These are phyloP conservation scores for Blastobotrys elegans DNA, from an alignment of 1,139 yeast species.

Conservation along the genomic window DNA sequence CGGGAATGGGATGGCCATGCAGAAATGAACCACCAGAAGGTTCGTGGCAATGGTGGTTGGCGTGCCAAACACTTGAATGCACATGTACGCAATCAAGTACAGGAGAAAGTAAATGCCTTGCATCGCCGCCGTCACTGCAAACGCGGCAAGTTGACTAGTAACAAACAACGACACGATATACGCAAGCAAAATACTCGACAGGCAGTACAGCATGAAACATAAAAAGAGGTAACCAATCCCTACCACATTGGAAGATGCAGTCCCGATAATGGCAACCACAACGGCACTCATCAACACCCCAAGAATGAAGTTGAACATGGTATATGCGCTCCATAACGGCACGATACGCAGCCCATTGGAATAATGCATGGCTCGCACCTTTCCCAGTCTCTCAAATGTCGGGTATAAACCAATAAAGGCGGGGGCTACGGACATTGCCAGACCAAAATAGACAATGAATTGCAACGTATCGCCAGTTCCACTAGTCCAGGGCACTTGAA, in stretches of 20 bases:
- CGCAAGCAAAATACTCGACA: constrained; percentile 31
- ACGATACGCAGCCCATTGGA: constrained; percentile 36
- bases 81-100: constrained; percentile 33
- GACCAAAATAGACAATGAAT: constrained; percentile 34
- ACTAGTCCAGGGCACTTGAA: constrained; percentile 32
- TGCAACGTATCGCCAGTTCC: constrained; percentile 34
- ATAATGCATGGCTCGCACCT: constrained; percentile 37
- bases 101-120: constrained; percentile 32
- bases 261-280: constrained; percentile 28
- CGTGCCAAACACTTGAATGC: constrained; percentile 31
- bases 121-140: constrained; percentile 34
- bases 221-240: constrained; percentile 34
- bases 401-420: constrained; percentile 36
- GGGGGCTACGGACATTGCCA: constrained; percentile 36
- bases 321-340: constrained; percentile 35
- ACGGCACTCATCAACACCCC: constrained; percentile 28
- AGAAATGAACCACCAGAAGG: constrained; percentile 27
- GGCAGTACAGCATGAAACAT: constrained; percentile 31
- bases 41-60: constrained; percentile 26
- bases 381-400: constrained; percentile 34
- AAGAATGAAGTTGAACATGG: constrained; percentile 28
- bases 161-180: constrained; percentile 33
- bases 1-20: constrained; percentile 31
- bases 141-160: constrained; percentile 35
- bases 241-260: constrained; percentile 23